Percentiles rank a stretch among this genome's conserved stretches.
Conservation (phyloP, 139 green algal genomes). For the Parachlorella kessleri region DNA sequence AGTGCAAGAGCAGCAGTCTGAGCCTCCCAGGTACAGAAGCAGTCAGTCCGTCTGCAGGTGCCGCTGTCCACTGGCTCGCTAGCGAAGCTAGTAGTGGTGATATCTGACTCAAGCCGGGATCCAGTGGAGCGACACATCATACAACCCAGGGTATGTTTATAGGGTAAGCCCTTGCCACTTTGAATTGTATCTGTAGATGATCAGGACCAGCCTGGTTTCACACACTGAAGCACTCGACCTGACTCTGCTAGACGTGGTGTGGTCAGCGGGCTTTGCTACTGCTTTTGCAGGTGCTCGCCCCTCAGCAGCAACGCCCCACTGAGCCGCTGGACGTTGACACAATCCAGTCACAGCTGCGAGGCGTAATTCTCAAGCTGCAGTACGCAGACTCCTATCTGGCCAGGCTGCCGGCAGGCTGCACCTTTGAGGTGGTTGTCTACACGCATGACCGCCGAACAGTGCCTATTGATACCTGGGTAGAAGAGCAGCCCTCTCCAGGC, state of each 20-base stretch:
- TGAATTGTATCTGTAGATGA: not conserved
- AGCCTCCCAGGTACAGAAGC: no score
- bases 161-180: not conserved
- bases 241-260: not conserved
- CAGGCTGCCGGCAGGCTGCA: slow-evolving; percentile 35
- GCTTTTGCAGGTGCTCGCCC: slow-evolving; percentile 6
- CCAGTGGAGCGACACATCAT: slow-evolving; percentile 49
- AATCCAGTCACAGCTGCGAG: slow-evolving; percentile 32
- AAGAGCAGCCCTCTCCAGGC: slow-evolving; percentile 29
- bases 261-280: not conserved
- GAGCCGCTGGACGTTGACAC: slow-evolving; percentile 25
- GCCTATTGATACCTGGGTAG: slow-evolving; percentile 37
- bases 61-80: slow-evolving; percentile 31
- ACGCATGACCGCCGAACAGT: slow-evolving; percentile 1
- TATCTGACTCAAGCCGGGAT: slow-evolving; percentile 11
- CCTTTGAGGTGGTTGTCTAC: slow-evolving; percentile 52
- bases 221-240: not conserved
- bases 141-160: slow-evolving; percentile 25
- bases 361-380: slow-evolving; percentile 52
- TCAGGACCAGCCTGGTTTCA: no score
- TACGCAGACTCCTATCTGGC: slow-evolving; percentile 43
- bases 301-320: not conserved
- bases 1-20: no score
- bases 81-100: slow-evolving; percentile 40
- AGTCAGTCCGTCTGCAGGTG: slow-evolving; percentile 9